A percentile compares a stretch with the other conserved stretches of the same genome.
Evolutionary conservation across 1,284 basidiomycete genomes (phyloP).

Genomic region (Sanguinoderma infundibulare): DNA sequence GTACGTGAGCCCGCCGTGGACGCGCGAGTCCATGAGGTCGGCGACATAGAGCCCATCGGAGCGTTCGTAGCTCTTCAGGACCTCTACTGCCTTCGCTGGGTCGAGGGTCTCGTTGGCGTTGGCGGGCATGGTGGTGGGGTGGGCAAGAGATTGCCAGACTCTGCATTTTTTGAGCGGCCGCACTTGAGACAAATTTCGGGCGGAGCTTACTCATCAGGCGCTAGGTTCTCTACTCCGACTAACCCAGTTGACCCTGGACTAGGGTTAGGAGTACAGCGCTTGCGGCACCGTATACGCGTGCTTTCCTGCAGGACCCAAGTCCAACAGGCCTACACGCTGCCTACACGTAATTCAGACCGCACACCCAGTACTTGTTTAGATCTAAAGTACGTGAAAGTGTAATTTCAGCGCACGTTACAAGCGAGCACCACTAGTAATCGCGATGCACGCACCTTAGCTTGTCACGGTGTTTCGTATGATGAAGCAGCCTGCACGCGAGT

Average conservation of each 20-base stretch:
- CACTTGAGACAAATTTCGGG: slow-evolving; percentile 11
- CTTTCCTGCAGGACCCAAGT: too few relatives aligned
- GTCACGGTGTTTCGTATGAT: too few relatives aligned
- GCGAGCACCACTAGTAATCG: too few relatives aligned
- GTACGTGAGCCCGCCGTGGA: slow-evolving; percentile 96
- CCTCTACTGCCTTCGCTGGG: slow-evolving; percentile 69
- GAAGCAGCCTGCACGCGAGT: too few relatives aligned
- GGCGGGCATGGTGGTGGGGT: slow-evolving; percentile 32
- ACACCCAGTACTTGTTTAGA: too few relatives aligned
- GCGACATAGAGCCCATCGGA: slow-evolving; percentile 87
- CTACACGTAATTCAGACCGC: too few relatives aligned
- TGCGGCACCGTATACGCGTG: too few relatives aligned
- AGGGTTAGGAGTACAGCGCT: slow-evolving; percentile 13
- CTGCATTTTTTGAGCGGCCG: slow-evolving; percentile 16
- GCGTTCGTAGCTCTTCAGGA: slow-evolving; percentile 74
- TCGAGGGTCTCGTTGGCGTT: slow-evolving; percentile 51
- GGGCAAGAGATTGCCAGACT: slow-evolving; percentile 31
- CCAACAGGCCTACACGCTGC: too few relatives aligned
- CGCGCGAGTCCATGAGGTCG: slow-evolving; percentile 90
- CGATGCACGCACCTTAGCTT: too few relatives aligned
- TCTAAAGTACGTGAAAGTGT: too few relatives aligned
- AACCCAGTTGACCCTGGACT: background rate
- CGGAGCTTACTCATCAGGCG: slow-evolving; percentile 10
- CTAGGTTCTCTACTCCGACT: background rate
- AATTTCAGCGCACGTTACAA: too few relatives aligned